Base-by-base conservation (phyloP, 2,329 filamentous ascomycete genomes). In the Epichloe gansuensis region DNA sequence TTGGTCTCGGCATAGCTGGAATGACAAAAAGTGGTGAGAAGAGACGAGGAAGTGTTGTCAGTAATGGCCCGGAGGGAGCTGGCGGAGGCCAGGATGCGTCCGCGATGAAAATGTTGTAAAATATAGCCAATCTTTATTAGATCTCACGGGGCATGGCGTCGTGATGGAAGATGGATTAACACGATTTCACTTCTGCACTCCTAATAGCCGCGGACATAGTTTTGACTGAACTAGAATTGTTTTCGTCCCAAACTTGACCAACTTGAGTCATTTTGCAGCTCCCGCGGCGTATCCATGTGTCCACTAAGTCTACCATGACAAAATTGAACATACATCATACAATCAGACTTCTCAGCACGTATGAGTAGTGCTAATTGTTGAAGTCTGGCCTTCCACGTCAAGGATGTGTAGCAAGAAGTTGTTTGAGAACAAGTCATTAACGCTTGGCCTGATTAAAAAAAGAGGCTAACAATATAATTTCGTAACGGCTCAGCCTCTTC, bases 1-100 rank as follows among this genome's bases (percentile, higher is more conserved):
- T 86, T 3, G 76, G 73, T 17, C 65, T 85, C 0, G 80, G 78
- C 3, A 79, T 82, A 49, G 69, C 74, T 55, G 72, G 72, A 2
- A 72, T 80, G 72, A 61, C 63, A 35, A 63, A 61, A 45, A 55
- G 57, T 21, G 59, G 62, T 27, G 62, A 61, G 39, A 60, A 59
- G 51, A 63, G 74, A 45, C 65, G 71, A 47, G 69, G 67, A 43
- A 76, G 74, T 52, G 60, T 69, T 3, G 60, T 67, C 13, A 74
- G 69, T 56, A 60, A 57, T 5, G 55, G 55, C 11, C 63, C 62
- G 13, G 65, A 64, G 27, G 64, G 61, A 17, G 57, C 56, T 23
- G 54, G 59, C 17, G 61, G 55, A 11, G 62, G 63, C 27, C 58
- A 60, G 25, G 67, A 70, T 43, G 65, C 67, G 34, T 60, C 63